Base-by-base conservation (phyloP, 768 basidiomycete species). In the Lactifluus subvellereus region DNA sequence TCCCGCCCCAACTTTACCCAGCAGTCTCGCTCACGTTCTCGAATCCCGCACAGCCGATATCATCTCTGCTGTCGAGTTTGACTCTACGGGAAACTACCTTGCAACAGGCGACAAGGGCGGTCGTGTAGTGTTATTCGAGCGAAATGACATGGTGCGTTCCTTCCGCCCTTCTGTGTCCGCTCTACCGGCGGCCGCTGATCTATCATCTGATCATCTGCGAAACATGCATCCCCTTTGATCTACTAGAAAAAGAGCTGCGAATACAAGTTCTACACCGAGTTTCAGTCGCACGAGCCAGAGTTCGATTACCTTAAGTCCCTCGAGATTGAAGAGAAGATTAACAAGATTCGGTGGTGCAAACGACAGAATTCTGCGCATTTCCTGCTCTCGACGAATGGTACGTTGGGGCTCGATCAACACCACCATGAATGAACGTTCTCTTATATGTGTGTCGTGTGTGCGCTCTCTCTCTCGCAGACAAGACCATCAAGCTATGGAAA, bases 241-340 rank as follows among this genome's bases (percentile, higher is more conserved):
- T 27, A 9, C 9, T 72, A 97, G 94, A 98, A 99, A 91, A 98
- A 97, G 75, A 94, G 94, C 67, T 99, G 97, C 80, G 97, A 99
- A 79, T 99, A 99, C 86, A 98, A 98, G 77, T 99, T 99, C 77
- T 98, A 98, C 76, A 99, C 97, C 56, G 97, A 99, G 77, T 97
- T 98, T 74, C 97, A 99, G 81, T 95, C 93, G 51, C 97, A 99
- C 75, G 97, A 99, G 75, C 97, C 97, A 59, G 97, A 99, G 75
- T 99, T 99, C 75, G 97, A 99, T 79, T 99, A 99, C 76, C 87
- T 99, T 72, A 99, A 99, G 82, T 97, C 94, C 27, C 81, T 99
- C 69, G 97, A 99, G 83, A 99, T 99, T 76, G 97, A 99, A 78
- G 97, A 99, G 84, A 99, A 99, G 88, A 99, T 99, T 82, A 99